Evolutionary conservation across 768 basidiomycete species (phyloP), one percentile per base, ranked within the genome.

Genomic region (Tubosaeta sp.): DNA sequence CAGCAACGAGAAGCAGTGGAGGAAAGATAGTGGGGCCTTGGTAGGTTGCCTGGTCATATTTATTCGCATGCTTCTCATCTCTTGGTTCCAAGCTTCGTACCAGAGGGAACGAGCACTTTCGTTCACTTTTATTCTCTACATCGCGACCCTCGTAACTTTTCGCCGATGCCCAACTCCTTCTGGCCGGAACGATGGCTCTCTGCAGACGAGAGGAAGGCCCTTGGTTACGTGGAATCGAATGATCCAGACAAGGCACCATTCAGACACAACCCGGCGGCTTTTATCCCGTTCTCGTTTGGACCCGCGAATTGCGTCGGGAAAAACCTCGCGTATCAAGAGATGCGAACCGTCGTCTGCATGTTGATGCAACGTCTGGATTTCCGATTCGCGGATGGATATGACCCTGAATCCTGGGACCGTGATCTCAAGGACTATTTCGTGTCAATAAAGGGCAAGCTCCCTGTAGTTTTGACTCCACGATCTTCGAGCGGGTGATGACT

Each of bases 101-200:
- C 79, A 3, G 71, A 74, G 57, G 71, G 72, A 42, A 79, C 79
- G 2, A 71, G 59, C 46, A 68, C 71, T 7, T 76, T 74, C 52
- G 67, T 79, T 27, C 75, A 74, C 27, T 60, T 59, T 22, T 79
- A 75, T 56, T 63, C 68, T 41, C 58, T 81, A 16, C 78, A 79
- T 50, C 73, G 78, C 14, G 72, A 77, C 57, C 68, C 74, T 16
- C 69, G 72, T 2, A 63, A 78, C 62, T 81, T 81, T 58, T 74
- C 73, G 0, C 75, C 76, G 1, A 59, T 68, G 43, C 76, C 80
- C 5, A 65, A 76, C 26, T 25, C 58, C 6, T 80, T 80, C 66
- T 59, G 74, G 55, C 75, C 75, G 2, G 75, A 77, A 33, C 70
- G 75, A 39, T 76, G 75, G 75, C 67, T 77, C 4, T 63, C 59